Evolutionary conservation across 2,329 filamentous ascomycete genomes (phyloP), one percentile per base, ranked within the genome.

Genomic region (Cytospora mali): DNA sequence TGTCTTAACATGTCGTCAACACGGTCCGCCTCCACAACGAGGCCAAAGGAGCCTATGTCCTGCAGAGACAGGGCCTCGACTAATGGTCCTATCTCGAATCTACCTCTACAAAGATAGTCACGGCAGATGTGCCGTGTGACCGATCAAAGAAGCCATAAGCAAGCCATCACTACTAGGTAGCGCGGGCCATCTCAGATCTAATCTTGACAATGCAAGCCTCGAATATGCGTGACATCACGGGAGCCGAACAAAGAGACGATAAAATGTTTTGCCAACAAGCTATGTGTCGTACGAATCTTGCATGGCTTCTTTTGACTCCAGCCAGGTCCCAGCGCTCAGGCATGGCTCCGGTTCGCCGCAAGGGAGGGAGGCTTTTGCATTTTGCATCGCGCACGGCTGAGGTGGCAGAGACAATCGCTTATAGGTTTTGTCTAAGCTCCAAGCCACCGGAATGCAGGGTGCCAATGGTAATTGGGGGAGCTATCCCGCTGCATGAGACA

Each of bases 401-500:
- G 28, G 13, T 51, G 49, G 49, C 51, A 51, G 33, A 21, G 7
- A 6, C 31, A 16, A 16, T 16, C 25, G 33, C 16, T 33, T 50
- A 39, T 53, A 27, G 25, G n/a, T n/a, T 58, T 29, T 42, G 57
- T 25, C 31, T 25, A 25, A 53, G 57, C 31, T 52, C 49, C 49
- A 35, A 52, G 48, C 29, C 48, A 53, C 35, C 48, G 48, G 48
- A 49, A 29, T 46, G 10, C 16, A 53, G 57, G 48, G 18, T 53
- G 49, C 57, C 57, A 52, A 52, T 59, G 23, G 31, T 39, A 42
- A 29, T n/a, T 31, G 14, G 53, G 56, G 18, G 31, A 46, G 21
- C 4, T n/a, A 27, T 59, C 52, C 25, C 56, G 52, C 31, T 27
- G 21, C 25, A 25, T 59, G 13, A 59, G 56, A 59, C 49, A 59